Percentiles rank a stretch among this genome's conserved stretches.
These are phyloP conservation scores for Trametes hirsuta DNA, from an alignment of 1,284 basidiomycete species.

Conservation along the genomic window DNA sequence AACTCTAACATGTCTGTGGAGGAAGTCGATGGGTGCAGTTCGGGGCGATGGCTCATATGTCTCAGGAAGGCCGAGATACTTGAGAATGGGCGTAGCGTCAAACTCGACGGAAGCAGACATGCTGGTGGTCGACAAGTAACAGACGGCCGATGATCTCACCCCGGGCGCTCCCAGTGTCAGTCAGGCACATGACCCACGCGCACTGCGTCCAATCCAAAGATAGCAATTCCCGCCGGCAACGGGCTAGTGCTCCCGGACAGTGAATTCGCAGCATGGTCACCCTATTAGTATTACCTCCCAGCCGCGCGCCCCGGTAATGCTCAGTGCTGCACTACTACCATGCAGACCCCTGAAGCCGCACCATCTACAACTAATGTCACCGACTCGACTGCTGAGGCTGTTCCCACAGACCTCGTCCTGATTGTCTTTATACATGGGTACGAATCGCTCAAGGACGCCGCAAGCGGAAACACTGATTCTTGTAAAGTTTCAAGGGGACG, in stretches of 20 bases:
- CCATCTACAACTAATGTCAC: not conserved
- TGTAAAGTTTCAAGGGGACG: constrained; percentile 67
- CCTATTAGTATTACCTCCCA: not conserved
- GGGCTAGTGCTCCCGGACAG: not conserved
- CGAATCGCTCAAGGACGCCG: not conserved
- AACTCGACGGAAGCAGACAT: constrained; percentile 23
- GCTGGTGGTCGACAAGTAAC: not conserved
- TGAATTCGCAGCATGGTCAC: too few relatives aligned
- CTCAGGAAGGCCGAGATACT: constrained; percentile 63
- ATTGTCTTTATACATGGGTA: constrained; percentile 54
- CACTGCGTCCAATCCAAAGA: constrained; percentile 12
- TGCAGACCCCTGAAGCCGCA: constrained; percentile 7
- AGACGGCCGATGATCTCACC: constrained; percentile 1
- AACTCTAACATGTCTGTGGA: constrained; percentile 56
- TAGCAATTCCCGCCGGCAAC: constrained; percentile 23
- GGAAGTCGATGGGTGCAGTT: constrained; percentile 55
- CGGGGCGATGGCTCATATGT: constrained; percentile 64
- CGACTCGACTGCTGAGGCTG: constrained; percentile 9
- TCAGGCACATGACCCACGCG: constrained; percentile 4
- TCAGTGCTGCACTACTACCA: constrained; percentile 12
- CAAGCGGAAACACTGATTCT: not conserved
- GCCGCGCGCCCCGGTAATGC: not conserved
- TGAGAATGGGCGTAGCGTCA: constrained; percentile 41
- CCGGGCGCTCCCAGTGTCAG: not conserved
- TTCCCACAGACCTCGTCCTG: constrained; percentile 49